phyloP scores from a whole-genome alignment of 2,329 filamentous ascomycete species.

The Colletotrichum sp. region DNA sequence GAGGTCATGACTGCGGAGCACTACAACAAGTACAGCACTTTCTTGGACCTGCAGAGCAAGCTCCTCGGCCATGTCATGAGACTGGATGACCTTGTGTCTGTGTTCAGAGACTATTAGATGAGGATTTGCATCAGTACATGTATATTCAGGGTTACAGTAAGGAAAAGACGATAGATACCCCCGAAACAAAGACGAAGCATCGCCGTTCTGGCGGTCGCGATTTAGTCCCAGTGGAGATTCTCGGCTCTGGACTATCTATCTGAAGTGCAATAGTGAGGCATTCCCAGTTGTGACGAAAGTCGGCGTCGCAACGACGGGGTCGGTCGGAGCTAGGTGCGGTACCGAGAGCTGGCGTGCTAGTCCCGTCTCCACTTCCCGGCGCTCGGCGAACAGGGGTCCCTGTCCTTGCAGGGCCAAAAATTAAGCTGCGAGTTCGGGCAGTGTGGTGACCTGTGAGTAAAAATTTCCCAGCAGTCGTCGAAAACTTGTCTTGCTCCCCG shows the following conservation, averaged over 20 bases:
- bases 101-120: conserved; percentile 73
- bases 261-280: not conserved
- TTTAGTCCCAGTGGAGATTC: not conserved
- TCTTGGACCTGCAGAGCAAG: conserved; percentile 71
- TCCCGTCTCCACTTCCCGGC: conserved; percentile 18
- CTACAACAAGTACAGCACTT: conserved; percentile 64
- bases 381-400: conserved; percentile 8
- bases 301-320: not conserved
- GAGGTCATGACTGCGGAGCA: conserved; percentile 79
- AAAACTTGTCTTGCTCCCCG: conserved; percentile 8
- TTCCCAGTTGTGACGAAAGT: not conserved
- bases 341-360: not conserved
- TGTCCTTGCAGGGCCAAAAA: conserved; percentile 16
- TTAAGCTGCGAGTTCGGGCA: conserved; percentile 19
- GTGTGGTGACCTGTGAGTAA: conserved; percentile 9
- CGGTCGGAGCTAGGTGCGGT: not conserved
- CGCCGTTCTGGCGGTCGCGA: not conserved
- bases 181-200: not conserved
- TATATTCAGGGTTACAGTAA: not conserved
- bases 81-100: conserved; percentile 83
- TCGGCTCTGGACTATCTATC: not conserved
- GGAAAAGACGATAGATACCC: conserved; percentile 18
- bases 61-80: conserved; percentile 80
- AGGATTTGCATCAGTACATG: not conserved
- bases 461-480: conserved; percentile 19